Evolutionary conservation across 2,329 filamentous ascomycete genomes (phyloP).

Genomic region (Zymoseptoria pseudotritici): DNA sequence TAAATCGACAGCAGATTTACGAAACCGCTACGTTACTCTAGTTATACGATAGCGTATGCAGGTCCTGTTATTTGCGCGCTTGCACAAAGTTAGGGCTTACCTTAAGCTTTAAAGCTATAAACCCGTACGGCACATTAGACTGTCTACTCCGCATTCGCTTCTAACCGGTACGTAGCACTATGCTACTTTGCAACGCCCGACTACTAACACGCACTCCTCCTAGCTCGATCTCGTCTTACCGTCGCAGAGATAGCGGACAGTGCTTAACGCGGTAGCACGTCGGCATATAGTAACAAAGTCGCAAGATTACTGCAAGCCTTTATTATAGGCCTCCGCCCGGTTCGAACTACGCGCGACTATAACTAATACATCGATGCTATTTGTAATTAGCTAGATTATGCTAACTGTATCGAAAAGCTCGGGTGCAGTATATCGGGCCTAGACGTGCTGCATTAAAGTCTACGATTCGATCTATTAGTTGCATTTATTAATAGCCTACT

Average conservation of each 20-base stretch:
- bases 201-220: not conserved
- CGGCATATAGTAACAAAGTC: not conserved
- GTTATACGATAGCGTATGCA: not conserved
- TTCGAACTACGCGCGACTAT: slow-evolving; percentile 34
- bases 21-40: not conserved
- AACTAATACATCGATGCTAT: slow-evolving; percentile 45
- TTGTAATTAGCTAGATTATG: slow-evolving; percentile 35
- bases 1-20: not conserved
- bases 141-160: not conserved
- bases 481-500: slow-evolving; percentile 39
- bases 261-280: not conserved
- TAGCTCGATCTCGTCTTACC: not conserved
- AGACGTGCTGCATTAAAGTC: slow-evolving; percentile 32
- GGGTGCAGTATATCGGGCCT: slow-evolving; percentile 31
- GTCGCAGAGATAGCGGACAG: not conserved
- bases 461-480: slow-evolving; percentile 39
- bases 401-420: slow-evolving; percentile 36
- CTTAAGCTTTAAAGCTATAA: not conserved
- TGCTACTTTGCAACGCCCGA: not conserved
- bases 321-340: slow-evolving; percentile 32
- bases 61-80: not conserved
- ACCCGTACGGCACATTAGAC: not conserved
- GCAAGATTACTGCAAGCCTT: slow-evolving; percentile 35
- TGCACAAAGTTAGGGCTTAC: not conserved
- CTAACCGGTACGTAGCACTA: not conserved